Percentiles rank a stretch among this genome's conserved stretches.
phyloP scores from a whole-genome alignment of 495 filamentous ascomycete species.

The Talaromyces wortmannii region DNA sequence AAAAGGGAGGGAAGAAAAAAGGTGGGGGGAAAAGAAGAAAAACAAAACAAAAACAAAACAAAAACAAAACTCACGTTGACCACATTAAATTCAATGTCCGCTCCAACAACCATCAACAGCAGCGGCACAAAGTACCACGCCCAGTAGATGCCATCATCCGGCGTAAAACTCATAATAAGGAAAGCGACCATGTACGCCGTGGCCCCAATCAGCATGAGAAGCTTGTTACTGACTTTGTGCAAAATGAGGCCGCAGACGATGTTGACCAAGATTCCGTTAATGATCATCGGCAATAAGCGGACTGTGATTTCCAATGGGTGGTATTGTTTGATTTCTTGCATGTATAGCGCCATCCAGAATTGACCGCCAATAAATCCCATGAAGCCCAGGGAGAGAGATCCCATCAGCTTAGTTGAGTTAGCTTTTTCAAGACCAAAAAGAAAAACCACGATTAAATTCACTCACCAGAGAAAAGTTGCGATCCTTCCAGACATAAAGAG shows the following conservation, averaged over 20 bases:
- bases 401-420: conserved; percentile 18
- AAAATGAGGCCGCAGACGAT: conserved; percentile 47
- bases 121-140: conserved; percentile 43
- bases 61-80: conserved; percentile 36
- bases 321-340: conserved; percentile 34
- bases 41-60: too few relatives aligned
- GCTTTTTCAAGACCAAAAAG: neutral
- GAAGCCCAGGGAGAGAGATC: conserved; percentile 25
- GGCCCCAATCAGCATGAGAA: conserved; percentile 36
- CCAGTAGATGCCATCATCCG: conserved; percentile 49
- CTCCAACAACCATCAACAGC: conserved; percentile 43
- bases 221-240: conserved; percentile 43
- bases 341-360: conserved; percentile 33
- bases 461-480: conserved; percentile 29
- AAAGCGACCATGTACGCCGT: conserved; percentile 39
- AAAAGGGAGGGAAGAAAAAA: neutral
- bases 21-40: too few relatives aligned
- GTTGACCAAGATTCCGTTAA: conserved; percentile 47
- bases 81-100: conserved; percentile 55
- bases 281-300: conserved; percentile 48
- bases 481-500: conserved; percentile 30
- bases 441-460: neutral
- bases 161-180: conserved; percentile 44
- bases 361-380: conserved; percentile 25
- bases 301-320: conserved; percentile 40